A percentile compares a stretch with the other conserved stretches of the same genome.
Conservation (phyloP, 2,329 filamentous ascomycete genomes). For the Epicoccum nigrum region DNA sequence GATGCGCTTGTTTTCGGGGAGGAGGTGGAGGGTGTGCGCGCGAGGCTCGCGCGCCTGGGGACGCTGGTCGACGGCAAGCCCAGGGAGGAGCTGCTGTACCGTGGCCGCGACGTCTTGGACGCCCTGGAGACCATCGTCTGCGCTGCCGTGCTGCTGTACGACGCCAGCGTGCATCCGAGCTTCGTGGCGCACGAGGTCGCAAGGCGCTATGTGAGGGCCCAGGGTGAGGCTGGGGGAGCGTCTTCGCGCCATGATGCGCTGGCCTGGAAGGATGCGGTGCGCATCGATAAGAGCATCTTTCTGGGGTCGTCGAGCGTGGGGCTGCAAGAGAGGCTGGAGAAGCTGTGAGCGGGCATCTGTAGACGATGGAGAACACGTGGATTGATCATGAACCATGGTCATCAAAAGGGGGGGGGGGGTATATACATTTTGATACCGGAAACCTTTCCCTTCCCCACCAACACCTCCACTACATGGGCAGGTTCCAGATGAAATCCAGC, state of each 20-base stretch:
- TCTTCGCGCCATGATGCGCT: not conserved
- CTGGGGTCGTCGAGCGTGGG: slow-evolving; percentile 10
- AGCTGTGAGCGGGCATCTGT: slow-evolving; percentile 10
- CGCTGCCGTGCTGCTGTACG: slow-evolving; percentile 46
- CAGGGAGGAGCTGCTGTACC: slow-evolving; percentile 35
- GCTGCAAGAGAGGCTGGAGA: slow-evolving; percentile 1
- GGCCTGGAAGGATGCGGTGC: slow-evolving; percentile 15
- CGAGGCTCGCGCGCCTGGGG: slow-evolving; percentile 12
- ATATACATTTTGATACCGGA: no score
- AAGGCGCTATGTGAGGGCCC: slow-evolving; percentile 40
- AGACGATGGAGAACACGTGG: no score
- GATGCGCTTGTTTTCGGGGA: slow-evolving; percentile 12
- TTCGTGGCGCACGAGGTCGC: slow-evolving; percentile 43
- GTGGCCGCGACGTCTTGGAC: slow-evolving; percentile 33
- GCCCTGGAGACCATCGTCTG: slow-evolving; percentile 46
- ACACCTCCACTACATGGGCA: slow-evolving; percentile 33
- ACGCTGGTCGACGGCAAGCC: slow-evolving; percentile 8
- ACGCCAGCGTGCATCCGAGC: slow-evolving; percentile 46
- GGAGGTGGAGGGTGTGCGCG: slow-evolving; percentile 21
- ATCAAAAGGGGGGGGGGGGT: no score
- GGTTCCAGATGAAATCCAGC: slow-evolving; percentile 49
- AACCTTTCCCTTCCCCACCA: no score
- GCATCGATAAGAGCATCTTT: slow-evolving; percentile 30
- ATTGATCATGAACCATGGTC: no score
- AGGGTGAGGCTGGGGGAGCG: not conserved